Percentiles rank a stretch among this genome's conserved stretches.
phyloP scores from a whole-genome alignment of 768 basidiomycete genomes.

The Tylopilus sp. region DNA sequence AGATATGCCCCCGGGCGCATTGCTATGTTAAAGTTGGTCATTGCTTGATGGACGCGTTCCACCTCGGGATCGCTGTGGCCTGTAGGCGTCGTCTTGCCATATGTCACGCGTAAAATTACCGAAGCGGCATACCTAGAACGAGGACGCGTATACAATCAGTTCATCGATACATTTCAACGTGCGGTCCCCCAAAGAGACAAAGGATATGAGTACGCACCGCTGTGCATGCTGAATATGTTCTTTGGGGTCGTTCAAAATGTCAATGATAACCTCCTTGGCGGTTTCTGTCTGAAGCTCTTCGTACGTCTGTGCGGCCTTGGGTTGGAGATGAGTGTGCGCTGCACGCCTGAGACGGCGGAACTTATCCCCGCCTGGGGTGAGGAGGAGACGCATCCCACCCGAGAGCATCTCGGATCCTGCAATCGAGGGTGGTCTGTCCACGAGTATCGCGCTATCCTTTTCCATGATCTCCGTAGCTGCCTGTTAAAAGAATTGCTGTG shows the following conservation, averaged over 20 bases:
- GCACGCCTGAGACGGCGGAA: slow-evolving; percentile 56
- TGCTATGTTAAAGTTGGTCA: slow-evolving; percentile 23
- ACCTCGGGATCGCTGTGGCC: background rate
- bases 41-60: slow-evolving; percentile 6
- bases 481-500: slow-evolving; percentile 42
- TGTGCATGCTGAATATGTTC: slow-evolving; percentile 8
- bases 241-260: slow-evolving; percentile 17
- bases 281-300: slow-evolving; percentile 41
- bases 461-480: slow-evolving; percentile 60
- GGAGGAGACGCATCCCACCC: slow-evolving; percentile 50
- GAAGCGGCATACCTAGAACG: slow-evolving; percentile 24
- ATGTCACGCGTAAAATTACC: slow-evolving; percentile 21
- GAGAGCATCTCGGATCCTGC: slow-evolving; percentile 53
- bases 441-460: slow-evolving; percentile 47
- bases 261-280: slow-evolving; percentile 12
- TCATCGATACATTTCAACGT: too few relatives aligned
- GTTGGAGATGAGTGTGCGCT: slow-evolving; percentile 51
- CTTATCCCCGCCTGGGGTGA: slow-evolving; percentile 47
- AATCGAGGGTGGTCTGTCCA: slow-evolving; percentile 48
- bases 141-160: background rate
- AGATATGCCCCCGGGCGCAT: slow-evolving; percentile 34
- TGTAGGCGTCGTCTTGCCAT: slow-evolving; percentile 27
- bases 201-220: slow-evolving; percentile 14
- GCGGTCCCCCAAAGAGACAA: too few relatives aligned
- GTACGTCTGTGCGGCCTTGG: slow-evolving; percentile 44